Base-by-base conservation (phyloP, 345 rosid genomes). In the Psidium guajava region DNA sequence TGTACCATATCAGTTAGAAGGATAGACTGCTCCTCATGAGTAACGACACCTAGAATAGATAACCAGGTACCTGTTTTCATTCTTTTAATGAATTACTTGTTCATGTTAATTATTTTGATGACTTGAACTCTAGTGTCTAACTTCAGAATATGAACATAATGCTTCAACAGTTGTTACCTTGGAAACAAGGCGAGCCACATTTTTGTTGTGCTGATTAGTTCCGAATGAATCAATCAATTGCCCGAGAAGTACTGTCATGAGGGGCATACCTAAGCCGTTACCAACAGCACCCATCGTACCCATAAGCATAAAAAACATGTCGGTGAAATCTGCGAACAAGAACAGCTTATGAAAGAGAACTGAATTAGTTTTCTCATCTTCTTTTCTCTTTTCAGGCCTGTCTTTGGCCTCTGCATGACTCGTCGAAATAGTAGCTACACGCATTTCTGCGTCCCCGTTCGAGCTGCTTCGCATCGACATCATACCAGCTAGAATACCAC, bases 241-340 rank as follows among this genome's bases (percentile, higher is more conserved):
- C 81, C 99, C 99, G 24, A 96, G 92, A 16, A 96, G 85, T 52
- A 96, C 24, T 13, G 99, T 90, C 99, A 96, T 95, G 7, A 95
- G 84, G 58, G 99, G 99, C 90, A 94, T 83, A 53, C 89, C 87
- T 3, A 93, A 21, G 57, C 99, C 99, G 64, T 96, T 95, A 6
- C 91, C 98, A 58, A 89, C 54, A 32, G 98, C 94, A 74, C 95
- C 99, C 84, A 94, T 82, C 1, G 97, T 86, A 53, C 99, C 99
- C 4, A 93, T 25, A 40, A 93, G 82, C 96, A 95, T 96, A 90
- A 96, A 86, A 58, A 90, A 57, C 54, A 85, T 22, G 89, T 96
- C 99, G 13, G 77, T 86, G 0, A 93, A 90, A 88, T 95, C 96
- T 42, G 98, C 96, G 87, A 96, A 96, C 1, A 92, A 87, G 87